Evolutionary conservation across 1,139 yeast species (phyloP), one percentile per base, ranked within the genome.

Genomic region (Yamadazyma jaroonii): DNA sequence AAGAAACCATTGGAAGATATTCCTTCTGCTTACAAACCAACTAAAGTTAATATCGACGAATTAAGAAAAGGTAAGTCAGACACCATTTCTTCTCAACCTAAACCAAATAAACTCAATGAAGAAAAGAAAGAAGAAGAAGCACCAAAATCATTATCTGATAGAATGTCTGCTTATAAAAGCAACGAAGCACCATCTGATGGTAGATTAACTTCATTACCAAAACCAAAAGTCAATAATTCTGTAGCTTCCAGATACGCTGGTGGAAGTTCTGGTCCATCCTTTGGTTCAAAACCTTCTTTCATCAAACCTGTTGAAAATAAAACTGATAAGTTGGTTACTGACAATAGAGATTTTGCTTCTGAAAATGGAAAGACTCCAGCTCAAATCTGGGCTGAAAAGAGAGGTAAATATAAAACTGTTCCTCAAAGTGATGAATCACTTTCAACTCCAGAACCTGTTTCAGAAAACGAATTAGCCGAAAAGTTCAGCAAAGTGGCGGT

Each of bases 351-450:
- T 56, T 84, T 79, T 58, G 95, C 79, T 43, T 69, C 86, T 36
- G 77, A 76, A 47, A 78, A 75, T 41, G 96, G 96, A 43, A 86
- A 87, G 63, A 85, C 96, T 3, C 97, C 97, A 23, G 96, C 96
- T 26, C 97, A 89, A 62, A 56, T 86, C 27, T 89, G 97, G 97
- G 97, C 97, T 14, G 96, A 87, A 59, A 87, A 81, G 69, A 82
- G 83, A 58, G 92, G 86, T 35, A 74, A 78, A 50, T 77, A 67
- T 51, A 74, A 69, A 50, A 67, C 69, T 28, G 79, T 72, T 32
- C 48, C 64, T 17, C 48, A 52, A 20, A 55, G 50, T 1, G 60
- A 52, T 11, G 60, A 52, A 11, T 50, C 57, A 4, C 45, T 35
- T 7, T 12, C 35, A 25, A 32, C 39, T 28, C n/a, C 34, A 1